A percentile compares a stretch with the other conserved stretches of the same genome.
These are phyloP conservation scores for Priceomyces medius DNA, from an alignment of 805 yeast genomes.

Conservation along the genomic window DNA sequence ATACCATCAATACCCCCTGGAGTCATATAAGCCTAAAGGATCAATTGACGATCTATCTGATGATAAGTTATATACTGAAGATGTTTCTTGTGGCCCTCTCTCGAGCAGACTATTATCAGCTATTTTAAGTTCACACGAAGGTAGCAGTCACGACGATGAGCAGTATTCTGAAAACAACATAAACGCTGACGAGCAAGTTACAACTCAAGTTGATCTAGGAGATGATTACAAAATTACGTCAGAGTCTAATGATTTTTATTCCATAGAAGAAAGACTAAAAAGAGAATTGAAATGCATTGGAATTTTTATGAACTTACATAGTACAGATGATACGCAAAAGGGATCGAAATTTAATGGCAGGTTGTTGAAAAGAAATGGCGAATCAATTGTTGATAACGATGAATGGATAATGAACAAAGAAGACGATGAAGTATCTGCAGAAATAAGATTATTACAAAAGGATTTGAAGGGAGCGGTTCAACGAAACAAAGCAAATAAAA, in stretches of 20 bases:
- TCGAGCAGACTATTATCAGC: constrained; percentile 84
- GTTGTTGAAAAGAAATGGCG: constrained; percentile 18
- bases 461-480: constrained; percentile 60
- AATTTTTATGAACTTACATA: constrained; percentile 63
- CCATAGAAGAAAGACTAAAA: constrained; percentile 83
- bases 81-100: constrained; percentile 86
- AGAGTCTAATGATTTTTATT: constrained; percentile 62
- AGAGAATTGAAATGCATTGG: constrained; percentile 90
- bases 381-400: constrained; percentile 51
- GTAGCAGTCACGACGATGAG: constrained; percentile 25
- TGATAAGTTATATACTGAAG: constrained; percentile 65
- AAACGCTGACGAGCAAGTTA: constrained; percentile 31
- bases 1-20: constrained; percentile 39
- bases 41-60: constrained; percentile 58
- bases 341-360: constrained; percentile 21
- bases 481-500: constrained; percentile 67
- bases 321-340: constrained; percentile 33
- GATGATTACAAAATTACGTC: constrained; percentile 43
- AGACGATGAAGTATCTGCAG: constrained; percentile 92
- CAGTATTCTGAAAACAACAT: constrained; percentile 12
- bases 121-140: constrained; percentile 50
- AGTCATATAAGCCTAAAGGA: constrained; percentile 56
- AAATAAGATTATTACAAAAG: constrained; percentile 69
- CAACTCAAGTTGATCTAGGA: constrained; percentile 32
- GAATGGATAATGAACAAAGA: constrained; percentile 78